These are phyloP conservation scores for Thalassiosira profunda DNA, from an alignment of 108 stramenopile genomes.

Conservation along the genomic window DNA sequence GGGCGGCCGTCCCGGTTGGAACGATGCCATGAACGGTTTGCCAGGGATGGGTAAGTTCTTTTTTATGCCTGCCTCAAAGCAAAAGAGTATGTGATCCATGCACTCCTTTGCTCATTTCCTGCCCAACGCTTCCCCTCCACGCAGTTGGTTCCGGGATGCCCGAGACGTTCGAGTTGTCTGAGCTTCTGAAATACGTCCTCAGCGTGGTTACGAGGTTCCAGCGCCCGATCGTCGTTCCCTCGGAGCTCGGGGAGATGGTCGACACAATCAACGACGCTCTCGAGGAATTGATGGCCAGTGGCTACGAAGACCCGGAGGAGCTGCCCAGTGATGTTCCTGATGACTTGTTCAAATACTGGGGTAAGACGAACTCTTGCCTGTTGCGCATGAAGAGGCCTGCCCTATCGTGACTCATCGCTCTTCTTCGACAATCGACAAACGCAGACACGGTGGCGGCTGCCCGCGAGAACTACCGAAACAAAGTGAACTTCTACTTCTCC, in stretches of 20 bases:
- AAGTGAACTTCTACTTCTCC: conserved; percentile 87
- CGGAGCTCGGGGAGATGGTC: conserved; percentile 81
- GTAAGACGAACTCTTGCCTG: too few species aligned
- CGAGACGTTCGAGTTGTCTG: conserved; percentile 91
- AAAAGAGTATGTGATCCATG: not conserved
- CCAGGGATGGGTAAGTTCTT: conserved; percentile 68
- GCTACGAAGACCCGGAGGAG: conserved; percentile 72
- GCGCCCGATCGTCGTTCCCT: conserved; percentile 73
- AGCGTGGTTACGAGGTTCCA: conserved; percentile 73
- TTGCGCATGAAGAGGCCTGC: not conserved
- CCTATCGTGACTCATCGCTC: not conserved
- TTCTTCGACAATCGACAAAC: too few species aligned
- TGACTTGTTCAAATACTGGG: conserved; percentile 94
- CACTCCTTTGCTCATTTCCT: not conserved
- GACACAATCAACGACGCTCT: conserved; percentile 72
- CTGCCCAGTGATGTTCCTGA: conserved; percentile 72
- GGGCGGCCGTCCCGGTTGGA: conserved; percentile 96
- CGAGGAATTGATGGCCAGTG: conserved; percentile 70
- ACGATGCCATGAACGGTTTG: conserved; percentile 98
- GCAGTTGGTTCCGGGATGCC: conserved; percentile 94
- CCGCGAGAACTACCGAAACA: conserved; percentile 86
- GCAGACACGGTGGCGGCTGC: conserved; percentile 82
- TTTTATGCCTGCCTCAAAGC: not conserved
- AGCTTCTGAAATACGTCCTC: conserved; percentile 85
- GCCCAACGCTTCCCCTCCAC: conserved; percentile 16